Evolutionary conservation across 2,329 filamentous ascomycete species (phyloP).

Genomic region (Pestalotiopsis sp.): DNA sequence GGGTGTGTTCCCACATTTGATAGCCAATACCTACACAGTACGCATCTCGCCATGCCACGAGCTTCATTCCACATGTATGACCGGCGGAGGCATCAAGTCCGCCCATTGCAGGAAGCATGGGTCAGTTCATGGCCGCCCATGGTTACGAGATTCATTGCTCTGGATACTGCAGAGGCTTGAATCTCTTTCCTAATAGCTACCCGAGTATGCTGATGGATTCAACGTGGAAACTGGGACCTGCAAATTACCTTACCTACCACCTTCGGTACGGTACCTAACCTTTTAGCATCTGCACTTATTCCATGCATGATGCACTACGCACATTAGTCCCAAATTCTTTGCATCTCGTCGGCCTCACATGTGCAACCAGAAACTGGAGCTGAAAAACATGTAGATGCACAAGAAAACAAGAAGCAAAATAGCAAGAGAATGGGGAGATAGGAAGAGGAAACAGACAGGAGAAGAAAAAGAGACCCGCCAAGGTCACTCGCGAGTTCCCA

Average conservation of each 20-base stretch:
- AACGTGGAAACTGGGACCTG: not conserved
- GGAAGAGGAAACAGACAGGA: not conserved
- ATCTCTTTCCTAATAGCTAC: not conserved
- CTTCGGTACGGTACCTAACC: not conserved
- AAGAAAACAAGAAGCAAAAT: too few relatives aligned
- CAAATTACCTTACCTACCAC: not conserved
- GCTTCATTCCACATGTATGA: not conserved
- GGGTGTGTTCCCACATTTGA: not conserved
- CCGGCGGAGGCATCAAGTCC: not conserved
- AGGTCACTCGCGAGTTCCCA: not conserved
- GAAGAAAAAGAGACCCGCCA: not conserved
- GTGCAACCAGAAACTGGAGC: not conserved
- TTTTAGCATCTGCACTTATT: not conserved
- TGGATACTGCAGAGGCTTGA: not conserved
- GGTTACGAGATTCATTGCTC: not conserved
- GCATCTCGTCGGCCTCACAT: not conserved
- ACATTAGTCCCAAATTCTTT: not conserved
- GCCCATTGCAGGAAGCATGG: not conserved
- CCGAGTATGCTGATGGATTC: not conserved
- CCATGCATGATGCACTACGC: not conserved
- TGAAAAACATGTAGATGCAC: not conserved
- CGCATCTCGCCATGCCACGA: not conserved
- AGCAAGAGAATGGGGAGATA: too few relatives aligned
- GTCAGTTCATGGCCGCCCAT: not conserved
- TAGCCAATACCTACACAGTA: too few relatives aligned